Base-by-base conservation (phyloP, 179 eudicot species). In the Patellifolia procumbens region DNA sequence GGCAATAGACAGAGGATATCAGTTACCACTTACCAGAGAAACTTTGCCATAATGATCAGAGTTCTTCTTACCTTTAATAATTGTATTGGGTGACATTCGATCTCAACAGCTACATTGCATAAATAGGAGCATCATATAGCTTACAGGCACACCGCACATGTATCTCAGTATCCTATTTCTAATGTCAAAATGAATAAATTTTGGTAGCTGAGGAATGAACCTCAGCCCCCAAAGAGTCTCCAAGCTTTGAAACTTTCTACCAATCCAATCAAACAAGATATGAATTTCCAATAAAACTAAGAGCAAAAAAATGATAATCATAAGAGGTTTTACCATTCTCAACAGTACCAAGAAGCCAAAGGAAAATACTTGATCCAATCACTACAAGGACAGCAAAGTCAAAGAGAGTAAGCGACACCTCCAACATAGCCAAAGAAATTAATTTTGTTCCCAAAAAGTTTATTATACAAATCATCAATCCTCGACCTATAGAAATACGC, bases 401-500 rank as follows among this genome's bases (percentile, higher is more conserved):
- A 13, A 46, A 48, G 52, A 48, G 12, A 15, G 17, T 48, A 48
- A 12, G 39, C 5, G 22, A 29, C 39, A 69, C 24, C 37, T 28
- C 17, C 61, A 70, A 51, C 74, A 32, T 22, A 51, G 13, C 16
- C 22, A 53, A 28, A 60, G 17, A 46, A 28, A 42, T 26, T 9
- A 7, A 42, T 26, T 55, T 48, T 39, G 59, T 24, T 73, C 53
- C 76, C 58, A 56, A 19, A 55, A 45, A 58, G 26, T n/a, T 16
- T 49, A 72, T 56, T 24, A 55, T 72, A 72, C 75, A 72, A 43
- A 24, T 73, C 68, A 60, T 26, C 29, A 39, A 56, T 8, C 24
- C 17, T 43, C 61, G 31, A 9, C 0, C 15, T 48, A 16, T 48
- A 48, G 1, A 48, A 11, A 3, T 11, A 15, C 52, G 8, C 8